Percentiles rank a stretch among this genome's conserved stretches.
Conservation (phyloP, 176 grass and related monocot species). For the Pontederia paniculata region DNA sequence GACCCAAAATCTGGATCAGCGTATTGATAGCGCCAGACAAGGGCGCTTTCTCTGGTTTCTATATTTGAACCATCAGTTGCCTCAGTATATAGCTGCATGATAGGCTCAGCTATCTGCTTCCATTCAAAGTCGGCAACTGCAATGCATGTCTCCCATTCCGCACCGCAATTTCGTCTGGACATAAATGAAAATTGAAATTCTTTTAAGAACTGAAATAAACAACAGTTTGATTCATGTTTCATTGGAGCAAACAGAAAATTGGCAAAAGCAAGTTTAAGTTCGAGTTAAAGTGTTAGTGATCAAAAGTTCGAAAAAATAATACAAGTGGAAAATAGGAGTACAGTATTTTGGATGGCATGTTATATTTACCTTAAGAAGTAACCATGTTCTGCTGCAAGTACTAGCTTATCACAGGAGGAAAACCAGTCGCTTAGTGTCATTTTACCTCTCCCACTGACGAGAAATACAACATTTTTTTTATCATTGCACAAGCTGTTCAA, state of each 20-base stretch:
- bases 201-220: no score
- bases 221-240: no score
- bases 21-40: background rate
- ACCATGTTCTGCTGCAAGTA: no score
- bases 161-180: background rate
- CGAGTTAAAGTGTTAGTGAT: background rate
- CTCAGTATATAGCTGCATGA: background rate
- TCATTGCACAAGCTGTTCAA: no score
- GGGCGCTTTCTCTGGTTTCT: background rate
- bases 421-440: no score
- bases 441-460: no score
- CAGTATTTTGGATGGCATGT: no score
- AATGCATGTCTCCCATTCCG: slow-evolving; percentile 1
- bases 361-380: no score
- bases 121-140: background rate
- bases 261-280: background rate
- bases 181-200: no score
- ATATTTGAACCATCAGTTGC: slow-evolving; percentile 2
- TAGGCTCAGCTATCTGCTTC: background rate
- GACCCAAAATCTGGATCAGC: slow-evolving; percentile 1
- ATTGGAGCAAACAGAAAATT: no score
- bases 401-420: no score
- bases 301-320: background rate
- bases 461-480: no score
- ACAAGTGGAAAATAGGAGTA: background rate